Conservation (phyloP, 768 basidiomycete genomes). For the Mycena pura region DNA sequence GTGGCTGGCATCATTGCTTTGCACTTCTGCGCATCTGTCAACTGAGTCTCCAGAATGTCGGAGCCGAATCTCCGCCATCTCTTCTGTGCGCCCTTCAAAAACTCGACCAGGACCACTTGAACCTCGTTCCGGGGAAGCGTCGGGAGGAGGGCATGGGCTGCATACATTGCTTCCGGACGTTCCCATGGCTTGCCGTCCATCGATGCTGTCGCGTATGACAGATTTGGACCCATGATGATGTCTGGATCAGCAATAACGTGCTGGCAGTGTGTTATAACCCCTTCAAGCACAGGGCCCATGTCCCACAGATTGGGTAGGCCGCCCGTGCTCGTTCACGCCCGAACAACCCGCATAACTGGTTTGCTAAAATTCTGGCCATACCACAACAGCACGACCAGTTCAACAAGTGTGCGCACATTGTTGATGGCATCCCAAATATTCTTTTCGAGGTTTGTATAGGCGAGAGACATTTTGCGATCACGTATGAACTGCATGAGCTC, state of each 20-base stretch:
- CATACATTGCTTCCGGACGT: not conserved
- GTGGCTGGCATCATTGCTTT: slow-evolving; percentile 30
- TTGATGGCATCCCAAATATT: slow-evolving; percentile 37
- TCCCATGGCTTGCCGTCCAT: not conserved
- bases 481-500: slow-evolving; percentile 33
- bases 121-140: no score
- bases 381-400: slow-evolving; percentile 34
- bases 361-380: slow-evolving; percentile 35
- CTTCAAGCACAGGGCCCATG: slow-evolving; percentile 33
- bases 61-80: no score
- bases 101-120: no score
- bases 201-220: not conserved
- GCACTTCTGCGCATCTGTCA: no score
- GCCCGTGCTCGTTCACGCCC: slow-evolving; percentile 10
- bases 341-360: slow-evolving; percentile 37
- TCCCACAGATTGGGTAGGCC: slow-evolving; percentile 38
- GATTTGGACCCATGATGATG: not conserved
- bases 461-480: slow-evolving; percentile 34
- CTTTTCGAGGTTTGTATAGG: slow-evolving; percentile 31
- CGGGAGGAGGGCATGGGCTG: no score
- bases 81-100: no score
- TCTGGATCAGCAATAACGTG: not conserved
- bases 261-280: slow-evolving; percentile 23
- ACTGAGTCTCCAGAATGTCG: no score
- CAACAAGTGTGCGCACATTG: slow-evolving; percentile 34